Evolutionary conservation across 257 asterid species (phyloP), one percentile per base, ranked within the genome.

Genomic region (Sherardia arvensis): DNA sequence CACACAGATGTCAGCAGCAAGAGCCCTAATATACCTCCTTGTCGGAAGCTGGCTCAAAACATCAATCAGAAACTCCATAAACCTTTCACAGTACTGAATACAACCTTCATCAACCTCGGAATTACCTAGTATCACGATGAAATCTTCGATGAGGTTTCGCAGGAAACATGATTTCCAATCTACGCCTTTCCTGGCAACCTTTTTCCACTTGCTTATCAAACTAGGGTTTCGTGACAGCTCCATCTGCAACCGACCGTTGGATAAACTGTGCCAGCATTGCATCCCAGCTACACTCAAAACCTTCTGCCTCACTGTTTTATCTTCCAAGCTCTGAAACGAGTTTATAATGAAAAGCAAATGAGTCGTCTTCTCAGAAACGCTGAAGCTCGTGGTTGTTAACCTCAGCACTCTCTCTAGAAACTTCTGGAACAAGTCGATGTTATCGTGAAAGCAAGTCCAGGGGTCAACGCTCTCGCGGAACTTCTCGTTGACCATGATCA

Each of bases 21-120:
- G 91, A 48, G 97, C 94, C 67, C 94, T 81, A 49, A 92, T 79
- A 18, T 21, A 92, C 98, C 98, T 92, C 77, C 99, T 81, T 23
- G 99, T 92, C 29, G 99, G 97, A 64, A 92, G 83, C 77, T 92
- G 99, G 84, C 99, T 92, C 86, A 92, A 79, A 74, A 92, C 95
- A 85, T 92, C 99, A 78, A 92, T 89, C 62, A 92, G 95, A 71
- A 92, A 84, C 74, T 92, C 99, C 94, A 89, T 85, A 79, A 92
- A 92, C 71, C 99, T 81, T 80, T 92, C 99, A 66, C 97, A 92
- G 57, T 89, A 92, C 66, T 89, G 81, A 74, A 89, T 64, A 72
- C 82, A 80, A 40, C 96, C 93, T 75, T 83, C 96, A 76, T 85
- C 72, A 71, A 89, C 91, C 66, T 81, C 79, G 12, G 83, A 87